These are phyloP conservation scores for Fonsecaea nubica DNA, from an alignment of 2,329 filamentous ascomycete genomes.

Conservation along the genomic window DNA sequence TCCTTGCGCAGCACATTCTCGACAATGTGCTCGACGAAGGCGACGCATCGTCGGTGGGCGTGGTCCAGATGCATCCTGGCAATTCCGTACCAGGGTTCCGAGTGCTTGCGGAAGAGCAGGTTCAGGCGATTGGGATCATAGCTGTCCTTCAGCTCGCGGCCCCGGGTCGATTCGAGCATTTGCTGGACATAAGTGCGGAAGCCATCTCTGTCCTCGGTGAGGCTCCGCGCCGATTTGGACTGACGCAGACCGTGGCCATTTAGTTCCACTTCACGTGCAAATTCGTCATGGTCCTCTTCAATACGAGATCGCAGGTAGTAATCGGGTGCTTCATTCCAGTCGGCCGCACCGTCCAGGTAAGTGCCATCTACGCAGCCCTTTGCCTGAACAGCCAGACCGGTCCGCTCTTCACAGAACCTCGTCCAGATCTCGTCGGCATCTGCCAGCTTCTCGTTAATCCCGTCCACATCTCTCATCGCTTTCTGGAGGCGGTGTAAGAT, in stretches of 20 bases:
- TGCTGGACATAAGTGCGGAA: constrained; percentile 16
- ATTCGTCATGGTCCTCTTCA: constrained; percentile 21
- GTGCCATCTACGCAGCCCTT: constrained; percentile 18
- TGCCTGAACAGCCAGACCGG: constrained; percentile 10
- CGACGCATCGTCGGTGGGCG: constrained; percentile 13
- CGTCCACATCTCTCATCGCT: constrained; percentile 13
- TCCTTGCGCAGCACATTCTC: constrained; percentile 14
- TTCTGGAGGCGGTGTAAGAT: constrained; percentile 8
- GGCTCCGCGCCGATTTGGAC: neutral
- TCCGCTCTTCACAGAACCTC: constrained; percentile 10
- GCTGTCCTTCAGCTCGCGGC: constrained; percentile 21
- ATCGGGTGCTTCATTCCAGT: constrained; percentile 11
- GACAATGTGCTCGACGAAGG: constrained; percentile 18
- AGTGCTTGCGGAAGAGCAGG: constrained; percentile 22
- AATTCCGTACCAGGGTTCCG: constrained; percentile 16
- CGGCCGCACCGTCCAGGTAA: constrained; percentile 14
- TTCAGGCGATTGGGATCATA: constrained; percentile 23
- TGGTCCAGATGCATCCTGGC: constrained; percentile 13
- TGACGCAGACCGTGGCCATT: constrained; percentile 20
- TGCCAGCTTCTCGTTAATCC: constrained; percentile 14
- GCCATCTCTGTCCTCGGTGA: constrained; percentile 20
- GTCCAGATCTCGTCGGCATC: constrained; percentile 17
- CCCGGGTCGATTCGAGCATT: constrained; percentile 20
- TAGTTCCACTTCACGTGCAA: constrained; percentile 16
- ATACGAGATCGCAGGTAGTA: constrained; percentile 20